Conservation (phyloP, 371 early-diverging fungal genomes). For the Blyttiomyces sp. region DNA sequence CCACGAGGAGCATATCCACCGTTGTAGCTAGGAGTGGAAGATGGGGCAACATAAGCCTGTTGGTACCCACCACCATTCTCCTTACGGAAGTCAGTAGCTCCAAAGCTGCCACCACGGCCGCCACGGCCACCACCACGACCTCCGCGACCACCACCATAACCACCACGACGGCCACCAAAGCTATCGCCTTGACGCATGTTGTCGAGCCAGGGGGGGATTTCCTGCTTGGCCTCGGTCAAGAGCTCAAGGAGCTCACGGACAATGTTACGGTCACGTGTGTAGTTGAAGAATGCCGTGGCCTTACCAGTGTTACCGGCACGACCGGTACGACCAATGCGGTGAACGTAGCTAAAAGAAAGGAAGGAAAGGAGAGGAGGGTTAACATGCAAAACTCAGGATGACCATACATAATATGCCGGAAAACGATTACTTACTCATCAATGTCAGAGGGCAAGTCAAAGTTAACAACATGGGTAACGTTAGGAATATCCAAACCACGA, state of each 20-base stretch:
- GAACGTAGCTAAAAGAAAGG: slow-evolving; percentile 44
- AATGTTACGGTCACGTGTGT: slow-evolving; percentile 37
- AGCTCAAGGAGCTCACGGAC: slow-evolving; percentile 66
- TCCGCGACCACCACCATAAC: slow-evolving; percentile 21
- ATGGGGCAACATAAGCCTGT: slow-evolving; percentile 15
- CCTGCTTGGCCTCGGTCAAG: slow-evolving; percentile 74
- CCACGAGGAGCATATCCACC: slow-evolving; percentile 29
- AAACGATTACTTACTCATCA: too few relatives aligned
- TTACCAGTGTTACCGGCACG: slow-evolving; percentile 54
- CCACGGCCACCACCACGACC: slow-evolving; percentile 33
- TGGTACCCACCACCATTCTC: slow-evolving; percentile 26
- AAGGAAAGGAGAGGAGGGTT: background rate
- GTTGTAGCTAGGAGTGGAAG: slow-evolving; percentile 19
- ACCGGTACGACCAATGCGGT: slow-evolving; percentile 68
- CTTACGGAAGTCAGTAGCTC: slow-evolving; percentile 47
- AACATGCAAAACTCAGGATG: background rate
- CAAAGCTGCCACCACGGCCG: slow-evolving; percentile 35
- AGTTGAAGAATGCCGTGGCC: slow-evolving; percentile 59
- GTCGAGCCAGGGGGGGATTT: slow-evolving; percentile 73
- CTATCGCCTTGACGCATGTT: slow-evolving; percentile 5
- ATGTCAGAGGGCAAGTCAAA: slow-evolving; percentile 63
- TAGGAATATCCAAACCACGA: slow-evolving; percentile 89
- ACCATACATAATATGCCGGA: too few relatives aligned
- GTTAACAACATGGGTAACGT: slow-evolving; percentile 59
- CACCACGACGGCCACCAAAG: slow-evolving; percentile 5